Base-by-base conservation (phyloP, 192 early-diverging fungal genomes). In the Thoreauomyces humboldtii region DNA sequence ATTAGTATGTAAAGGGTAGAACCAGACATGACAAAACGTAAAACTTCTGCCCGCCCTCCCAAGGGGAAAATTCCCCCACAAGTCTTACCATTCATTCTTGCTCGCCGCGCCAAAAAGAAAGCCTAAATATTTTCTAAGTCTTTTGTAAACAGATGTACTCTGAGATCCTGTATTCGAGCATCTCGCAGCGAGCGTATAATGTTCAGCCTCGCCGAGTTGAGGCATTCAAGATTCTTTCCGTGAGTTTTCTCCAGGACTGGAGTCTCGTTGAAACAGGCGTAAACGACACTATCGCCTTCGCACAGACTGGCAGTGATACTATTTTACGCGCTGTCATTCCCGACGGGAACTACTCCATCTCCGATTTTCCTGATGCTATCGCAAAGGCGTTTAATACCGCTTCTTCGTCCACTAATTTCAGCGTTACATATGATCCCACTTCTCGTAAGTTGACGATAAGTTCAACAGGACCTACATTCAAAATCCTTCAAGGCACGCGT, bases 341-440 rank as follows among this genome's bases (percentile, higher is more conserved):
- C 5, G 11, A 9, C 14, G 64, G 64, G 28, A 57, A 29, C 22
- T 65, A 65, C 43, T 44, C 41, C 6, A 44, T 65, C 17, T 12
- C 38, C 4, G 46, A 65, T 34, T 65, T 65, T 56, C 52, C 64
- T 15, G n/a, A 54, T 32, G 64, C 64, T 19, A 34, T 65, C 52
- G 51, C 53, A 14, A 19, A 21, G 7, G 35, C 52, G 0, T 22
- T 65, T 37, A 58, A 11, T n/a, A 58, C 52, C 9, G 14, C 32
- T 15, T 37, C 37, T 0, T 51, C 53, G 19, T 27, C 64, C 15
- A 36, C 43, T n/a, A 15, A 34, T 0, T 65, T 57, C 24, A 6
- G 0, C 15, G 46, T 24, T 0, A 41, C 2, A 50, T 63, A 63
- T 31, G 24, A 50, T 24, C n/a, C 17, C 37, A 36, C 53, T 31